Evolutionary conservation across 2,329 filamentous ascomycete species (phyloP), one percentile per base, ranked within the genome.

Genomic region (Immersiporthe knoxdaviesiana): DNA sequence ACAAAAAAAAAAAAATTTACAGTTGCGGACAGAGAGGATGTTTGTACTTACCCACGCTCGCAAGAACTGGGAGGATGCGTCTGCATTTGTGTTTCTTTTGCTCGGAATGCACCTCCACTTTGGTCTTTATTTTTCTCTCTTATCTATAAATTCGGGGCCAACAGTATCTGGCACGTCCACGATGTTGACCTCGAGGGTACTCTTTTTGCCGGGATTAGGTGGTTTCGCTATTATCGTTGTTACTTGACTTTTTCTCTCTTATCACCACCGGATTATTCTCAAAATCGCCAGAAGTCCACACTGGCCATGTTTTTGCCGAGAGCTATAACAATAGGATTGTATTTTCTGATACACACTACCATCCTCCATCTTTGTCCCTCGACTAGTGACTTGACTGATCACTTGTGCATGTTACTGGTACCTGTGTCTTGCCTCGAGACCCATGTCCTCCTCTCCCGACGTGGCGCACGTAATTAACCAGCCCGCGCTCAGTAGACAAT

Each of bases 1-100:
- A 12, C 5, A n/a, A 21, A 58, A 32, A 58, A 59, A 24, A 61
- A 64, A 74, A 72, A 73, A 71, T n/a, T n/a, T n/a, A n/a, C 37
- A 71, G 72, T 76, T 73, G 76, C 67, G 74, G 8, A 11, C 24
- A 32, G 39, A 47, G 37, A 61, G 47, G 59, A 62, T 37, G 63
- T 62, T 68, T 70, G 66, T 37, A 58, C 24, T 63, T 52, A 35
- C 24, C 63, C 39, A 44, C 37, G 50, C 68, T 63, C 59, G 59
- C 35, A 70, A 62, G 69, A 70, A 66, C 63, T 70, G 69, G 69
- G 68, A 65, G 69, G 69, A 68, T 35, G 69, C 62, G 32, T 50
- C 39, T 64, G 47, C 61, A n/a, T 18, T 63, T 30, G 61, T 30
- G 50, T 39, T 11, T 16, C 7, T 66, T 70, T 70, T 67, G 47